Evolutionary conservation across 768 basidiomycete genomes (phyloP).

Genomic region (Mycena indigotica): DNA sequence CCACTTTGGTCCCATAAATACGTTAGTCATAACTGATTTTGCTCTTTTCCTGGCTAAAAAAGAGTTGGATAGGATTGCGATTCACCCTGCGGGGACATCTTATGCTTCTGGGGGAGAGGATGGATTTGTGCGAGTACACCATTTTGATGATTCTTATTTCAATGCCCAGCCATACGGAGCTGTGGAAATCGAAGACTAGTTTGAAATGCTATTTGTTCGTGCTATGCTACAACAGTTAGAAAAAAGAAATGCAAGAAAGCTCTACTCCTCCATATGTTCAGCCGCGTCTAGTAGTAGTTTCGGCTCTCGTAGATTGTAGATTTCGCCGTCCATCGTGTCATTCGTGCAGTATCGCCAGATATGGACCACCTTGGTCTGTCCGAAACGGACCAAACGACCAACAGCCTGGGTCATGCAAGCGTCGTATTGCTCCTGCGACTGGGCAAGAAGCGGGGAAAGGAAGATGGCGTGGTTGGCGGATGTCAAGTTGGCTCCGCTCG

Average conservation of each 20-base stretch:
- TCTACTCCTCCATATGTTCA: too few species aligned
- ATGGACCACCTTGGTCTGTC: constrained; percentile 77
- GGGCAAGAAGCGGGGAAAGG: constrained; percentile 85
- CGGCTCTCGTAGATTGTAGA: constrained; percentile 64
- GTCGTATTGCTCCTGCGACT: constrained; percentile 80
- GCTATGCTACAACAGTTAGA: too few species aligned
- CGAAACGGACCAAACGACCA: constrained; percentile 81
- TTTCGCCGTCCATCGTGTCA: constrained; percentile 88
- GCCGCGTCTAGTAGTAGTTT: too few species aligned
- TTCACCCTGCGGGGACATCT: constrained; percentile 83
- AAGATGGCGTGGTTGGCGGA: constrained; percentile 95
- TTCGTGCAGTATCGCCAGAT: constrained; percentile 84
- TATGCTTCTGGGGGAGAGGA: constrained; percentile 98
- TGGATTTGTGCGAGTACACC: constrained; percentile 88
- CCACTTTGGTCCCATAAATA: constrained; percentile 95
- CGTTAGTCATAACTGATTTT: constrained; percentile 55
- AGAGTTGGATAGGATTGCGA: constrained; percentile 69
- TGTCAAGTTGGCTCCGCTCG: constrained; percentile 92
- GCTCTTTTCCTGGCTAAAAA: constrained; percentile 8
- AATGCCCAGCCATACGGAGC: constrained; percentile 90
- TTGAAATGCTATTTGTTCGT: not conserved
- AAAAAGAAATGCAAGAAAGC: not conserved
- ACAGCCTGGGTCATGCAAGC: constrained; percentile 84
- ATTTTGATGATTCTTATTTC: constrained; percentile 95
- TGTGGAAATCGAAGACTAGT: constrained; percentile 63